Evolutionary conservation across 163 green algal genomes (phyloP), one percentile per base, ranked within the genome.

Genomic region (Volvox carteri): DNA sequence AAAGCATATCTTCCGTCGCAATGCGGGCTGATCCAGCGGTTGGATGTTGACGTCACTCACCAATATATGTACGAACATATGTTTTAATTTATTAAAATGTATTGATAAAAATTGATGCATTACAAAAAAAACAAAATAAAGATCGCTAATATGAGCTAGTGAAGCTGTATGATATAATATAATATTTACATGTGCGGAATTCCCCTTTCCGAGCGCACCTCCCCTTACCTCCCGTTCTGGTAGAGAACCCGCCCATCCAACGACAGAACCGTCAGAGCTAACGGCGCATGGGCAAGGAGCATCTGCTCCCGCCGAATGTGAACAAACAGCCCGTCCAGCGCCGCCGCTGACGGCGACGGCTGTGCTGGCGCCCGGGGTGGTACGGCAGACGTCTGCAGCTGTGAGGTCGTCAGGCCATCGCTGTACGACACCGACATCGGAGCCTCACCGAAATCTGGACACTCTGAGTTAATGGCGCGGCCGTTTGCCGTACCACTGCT

Each of bases 161-260:
- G 16, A 25, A 60, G 16, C 12, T 25, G 50, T 60, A 60, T 25
- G 12, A 60, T 25, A 60, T 60, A 60, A 25, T 25, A 60, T 60
- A 60, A 60, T 60, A 16, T 25, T 60, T 16, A 60, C n/a, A n/a
- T 19, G 28, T 19, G 54, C 54, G 54, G 28, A 65, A 23, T 19
- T 30, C 8, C 54, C 54, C 54, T 65, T 12, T 23, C 54, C 28
- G 54, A 11, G 7, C 6, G 54, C 8, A 12, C 19, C 19, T 12
- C 28, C 73, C 41, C 73, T 6, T 25, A 87, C 81, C 81, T 79
- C 9, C 83, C 83, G 37, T 88, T 88, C 83, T 88, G 83, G 50
- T 62, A 81, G 2, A 74, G 0, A 2, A 88, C 68, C 25, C 67
- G 19, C 4, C 83, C 83, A 28, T 81, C 68, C 50, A 88, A 14